Evolutionary conservation across 2,329 filamentous ascomycete genomes (phyloP), one percentile per base, ranked within the genome.

Genomic region (Setomelanomma holmii): DNA sequence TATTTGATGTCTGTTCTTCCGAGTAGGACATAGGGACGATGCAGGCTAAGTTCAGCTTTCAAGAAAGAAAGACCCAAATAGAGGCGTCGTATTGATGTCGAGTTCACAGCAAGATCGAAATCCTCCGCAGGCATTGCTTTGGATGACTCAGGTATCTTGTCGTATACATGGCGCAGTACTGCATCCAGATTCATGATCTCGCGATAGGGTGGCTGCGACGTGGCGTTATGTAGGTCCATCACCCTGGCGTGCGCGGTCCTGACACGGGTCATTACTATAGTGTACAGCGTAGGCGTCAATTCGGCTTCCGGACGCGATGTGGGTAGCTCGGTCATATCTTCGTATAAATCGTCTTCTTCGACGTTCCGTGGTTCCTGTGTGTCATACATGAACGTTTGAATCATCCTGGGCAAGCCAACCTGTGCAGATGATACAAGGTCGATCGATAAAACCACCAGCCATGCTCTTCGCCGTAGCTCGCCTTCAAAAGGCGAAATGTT

Each of bases 391-490:
- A 61, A 57, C 6, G 72, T 66, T 42, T 72, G 67, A 34, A 75
- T 72, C 60, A 75, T 71, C 12, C 72, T 61, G 12, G 76, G 77
- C 11, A 78, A 41, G 2, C 76, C 77, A 16, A 75, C 55, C 43
- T 77, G 71, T 4, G 68, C 63, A 0, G 76, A 77, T 4, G 73
- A 56, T 8, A 75, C 62, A 2, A 78, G 55, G 52, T 79, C 78
- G 5, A 77, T 45, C 10, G 74, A 69, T 36, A 73, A 55, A 23
- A 79, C 52, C 60, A 87, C 82, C 67, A 83, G 81, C 82, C 85
- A 89, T 0, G 86, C 66, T 6, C 86, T 80, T 4, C 86, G 79
- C 21, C 86, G 79, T 76, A 87, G 81, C 67, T 88, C 83, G 2
- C 80, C 79, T 55, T 85, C 78, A 54, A 84, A 88, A 0, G 82